These are phyloP conservation scores for Thecaphora thlaspeos DNA, from an alignment of 1,284 basidiomycete species.

Conservation along the genomic window DNA sequence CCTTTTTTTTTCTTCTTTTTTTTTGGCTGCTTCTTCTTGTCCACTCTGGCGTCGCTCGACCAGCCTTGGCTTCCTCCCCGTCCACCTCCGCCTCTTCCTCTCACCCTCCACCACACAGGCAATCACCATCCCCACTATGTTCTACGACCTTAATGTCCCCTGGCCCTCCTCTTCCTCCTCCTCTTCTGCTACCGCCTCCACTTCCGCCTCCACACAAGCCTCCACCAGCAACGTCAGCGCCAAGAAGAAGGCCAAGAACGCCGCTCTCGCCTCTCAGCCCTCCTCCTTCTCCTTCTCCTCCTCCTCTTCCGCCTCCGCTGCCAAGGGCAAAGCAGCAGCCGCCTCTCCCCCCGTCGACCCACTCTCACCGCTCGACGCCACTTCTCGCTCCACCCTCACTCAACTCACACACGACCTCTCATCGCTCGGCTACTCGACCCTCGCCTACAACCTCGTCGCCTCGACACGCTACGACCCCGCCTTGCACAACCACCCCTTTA, in stretches of 20 bases:
- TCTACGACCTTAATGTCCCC: conserved; percentile 48
- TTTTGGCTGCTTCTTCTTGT: conserved; percentile 1
- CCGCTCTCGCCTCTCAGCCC: too few relatives aligned
- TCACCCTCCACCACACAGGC: not conserved
- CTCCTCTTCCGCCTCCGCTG: not conserved
- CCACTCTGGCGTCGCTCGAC: not conserved
- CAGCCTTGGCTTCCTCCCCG: not conserved
- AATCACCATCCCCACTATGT: conserved; percentile 18
- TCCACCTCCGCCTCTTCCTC: too few relatives aligned
- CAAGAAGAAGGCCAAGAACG: conserved; percentile 37
- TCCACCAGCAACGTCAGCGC: too few relatives aligned
- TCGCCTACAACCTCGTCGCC: conserved; percentile 51
- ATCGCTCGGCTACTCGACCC: conserved; percentile 36
- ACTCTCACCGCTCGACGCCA: not conserved
- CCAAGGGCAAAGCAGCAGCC: not conserved
- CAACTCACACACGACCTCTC: conserved; percentile 30
- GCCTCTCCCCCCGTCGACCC: not conserved
- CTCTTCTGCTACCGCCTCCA: not conserved
- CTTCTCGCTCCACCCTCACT: conserved; percentile 2
- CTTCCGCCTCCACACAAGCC: not conserved
- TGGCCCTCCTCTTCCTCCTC: conserved; percentile 28
- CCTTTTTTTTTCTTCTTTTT: not conserved
- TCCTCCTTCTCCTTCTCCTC: too few relatives aligned
- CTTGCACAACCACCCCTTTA: conserved; percentile 33
- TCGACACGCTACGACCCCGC: conserved; percentile 34